Evolutionary conservation across 805 yeast species (phyloP).

Genomic region (Starmerella floris): DNA sequence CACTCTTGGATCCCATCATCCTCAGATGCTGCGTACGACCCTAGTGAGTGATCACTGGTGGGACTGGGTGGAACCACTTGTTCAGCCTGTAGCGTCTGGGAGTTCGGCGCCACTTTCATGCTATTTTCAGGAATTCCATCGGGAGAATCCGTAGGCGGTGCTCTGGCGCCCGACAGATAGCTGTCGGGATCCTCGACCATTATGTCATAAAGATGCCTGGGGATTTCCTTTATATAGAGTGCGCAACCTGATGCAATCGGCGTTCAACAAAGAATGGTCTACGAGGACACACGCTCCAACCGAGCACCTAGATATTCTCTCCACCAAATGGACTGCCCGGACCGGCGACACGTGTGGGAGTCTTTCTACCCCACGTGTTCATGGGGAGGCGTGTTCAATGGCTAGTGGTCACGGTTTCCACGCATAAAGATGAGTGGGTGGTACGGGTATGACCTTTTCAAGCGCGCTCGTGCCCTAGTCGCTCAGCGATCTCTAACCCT

Average conservation of each 20-base stretch:
- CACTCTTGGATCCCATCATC: background rate
- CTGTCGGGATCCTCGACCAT: background rate
- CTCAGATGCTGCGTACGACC: background rate
- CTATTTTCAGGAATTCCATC: background rate
- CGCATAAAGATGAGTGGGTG: too few relatives aligned
- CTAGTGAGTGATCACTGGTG: conserved; percentile 6
- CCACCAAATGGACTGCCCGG: too few relatives aligned
- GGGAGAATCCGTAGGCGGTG: conserved; percentile 3
- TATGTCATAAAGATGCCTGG: background rate
- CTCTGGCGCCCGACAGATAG: background rate
- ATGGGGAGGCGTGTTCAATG: too few relatives aligned
- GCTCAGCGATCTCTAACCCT: too few relatives aligned
- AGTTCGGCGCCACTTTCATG: background rate
- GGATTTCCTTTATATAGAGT: background rate
- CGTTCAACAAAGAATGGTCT: too few relatives aligned
- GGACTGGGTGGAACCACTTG: conserved; percentile 13
- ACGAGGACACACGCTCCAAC: too few relatives aligned
- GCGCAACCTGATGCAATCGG: background rate
- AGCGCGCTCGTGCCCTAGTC: too few relatives aligned
- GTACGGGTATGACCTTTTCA: too few relatives aligned
- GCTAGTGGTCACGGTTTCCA: too few relatives aligned
- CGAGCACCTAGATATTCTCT: too few relatives aligned
- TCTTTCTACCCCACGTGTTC: too few relatives aligned
- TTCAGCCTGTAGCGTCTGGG: background rate
- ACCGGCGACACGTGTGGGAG: too few relatives aligned